Conservation (phyloP, 495 filamentous ascomycete genomes). For the Xylaria scruposa region DNA sequence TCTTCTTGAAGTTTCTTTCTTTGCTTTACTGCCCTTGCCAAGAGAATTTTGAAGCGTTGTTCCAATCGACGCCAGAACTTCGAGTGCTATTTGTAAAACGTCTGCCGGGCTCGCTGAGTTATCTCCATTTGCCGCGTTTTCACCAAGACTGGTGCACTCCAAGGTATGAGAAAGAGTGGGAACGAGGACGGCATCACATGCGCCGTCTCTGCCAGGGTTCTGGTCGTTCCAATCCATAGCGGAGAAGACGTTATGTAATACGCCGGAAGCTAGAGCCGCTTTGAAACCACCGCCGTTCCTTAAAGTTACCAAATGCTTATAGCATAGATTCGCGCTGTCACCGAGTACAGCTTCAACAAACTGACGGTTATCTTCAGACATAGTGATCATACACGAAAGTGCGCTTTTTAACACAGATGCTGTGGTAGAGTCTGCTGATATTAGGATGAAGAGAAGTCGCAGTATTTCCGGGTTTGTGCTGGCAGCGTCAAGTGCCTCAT, state of each 20-base stretch:
- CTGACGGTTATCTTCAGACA: conserved; percentile 61
- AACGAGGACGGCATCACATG: conserved; percentile 56
- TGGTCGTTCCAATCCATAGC: conserved; percentile 56
- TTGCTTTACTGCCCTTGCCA: conserved; percentile 45
- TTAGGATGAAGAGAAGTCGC: conserved; percentile 58
- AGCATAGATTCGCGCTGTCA: conserved; percentile 45
- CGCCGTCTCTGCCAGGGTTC: conserved; percentile 51
- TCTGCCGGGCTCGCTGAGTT: conserved; percentile 37
- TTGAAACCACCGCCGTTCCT: conserved; percentile 42
- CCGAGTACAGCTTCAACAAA: conserved; percentile 52
- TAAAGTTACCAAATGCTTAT: conserved; percentile 47
- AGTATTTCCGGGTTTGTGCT: conserved; percentile 51
- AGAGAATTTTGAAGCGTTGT: conserved; percentile 57
- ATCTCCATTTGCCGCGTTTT: conserved; percentile 37
- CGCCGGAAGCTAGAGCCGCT: conserved; percentile 55
- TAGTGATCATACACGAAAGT: conserved; percentile 57
- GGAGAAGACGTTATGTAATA: conserved; percentile 60
- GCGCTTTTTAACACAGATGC: conserved; percentile 49
- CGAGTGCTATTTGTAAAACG: conserved; percentile 57
- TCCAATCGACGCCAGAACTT: conserved; percentile 65
- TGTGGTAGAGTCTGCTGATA: conserved; percentile 40
- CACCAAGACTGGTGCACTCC: conserved; percentile 37
- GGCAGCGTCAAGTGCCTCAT: conserved; percentile 61
- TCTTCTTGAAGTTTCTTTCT: conserved; percentile 39
- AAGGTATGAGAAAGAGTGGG: conserved; percentile 49